A percentile compares a stretch with the other conserved stretches of the same genome.
These are phyloP conservation scores for Arthroderma uncinatum DNA, from an alignment of 2,329 filamentous ascomycete genomes.

Conservation along the genomic window DNA sequence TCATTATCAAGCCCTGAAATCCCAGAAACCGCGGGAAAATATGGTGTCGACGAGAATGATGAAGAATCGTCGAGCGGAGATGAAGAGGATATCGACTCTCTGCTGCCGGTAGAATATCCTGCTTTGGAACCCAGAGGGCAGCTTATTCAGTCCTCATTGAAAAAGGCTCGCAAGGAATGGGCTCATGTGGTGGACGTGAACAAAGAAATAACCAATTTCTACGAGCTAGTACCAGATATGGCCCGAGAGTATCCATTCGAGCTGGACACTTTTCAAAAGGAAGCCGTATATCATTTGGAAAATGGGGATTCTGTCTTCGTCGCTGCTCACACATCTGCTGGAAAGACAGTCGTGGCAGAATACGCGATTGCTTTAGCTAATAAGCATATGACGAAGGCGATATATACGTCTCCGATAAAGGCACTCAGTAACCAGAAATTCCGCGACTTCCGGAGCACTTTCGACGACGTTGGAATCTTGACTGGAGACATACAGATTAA, in stretches of 20 bases:
- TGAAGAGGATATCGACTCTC: constrained; percentile 59
- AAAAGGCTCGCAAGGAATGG: constrained; percentile 76
- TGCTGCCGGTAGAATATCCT: constrained; percentile 86
- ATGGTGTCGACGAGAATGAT: constrained; percentile 15
- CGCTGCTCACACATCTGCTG: constrained; percentile 91
- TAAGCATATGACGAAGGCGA: constrained; percentile 99
- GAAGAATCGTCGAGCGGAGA: constrained; percentile 25
- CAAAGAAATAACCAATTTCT: constrained; percentile 85
- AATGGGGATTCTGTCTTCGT: constrained; percentile 96
- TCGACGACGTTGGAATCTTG: constrained; percentile 92
- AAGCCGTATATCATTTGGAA: constrained; percentile 94
- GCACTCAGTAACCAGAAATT: constrained; percentile 98
- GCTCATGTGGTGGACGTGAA: constrained; percentile 97
- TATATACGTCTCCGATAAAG: constrained; percentile 98
- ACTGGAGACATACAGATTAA: constrained; percentile 98
- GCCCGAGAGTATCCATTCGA: constrained; percentile 94
- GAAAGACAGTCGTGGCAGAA: constrained; percentile 95
- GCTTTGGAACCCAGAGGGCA: constrained; percentile 74
- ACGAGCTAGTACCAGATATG: constrained; percentile 90
- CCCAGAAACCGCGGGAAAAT: constrained; percentile 20
- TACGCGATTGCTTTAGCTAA: constrained; percentile 92
- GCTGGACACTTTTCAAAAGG: constrained; percentile 95
- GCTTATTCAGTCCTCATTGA: constrained; percentile 58
- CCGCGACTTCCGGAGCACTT: constrained; percentile 77
- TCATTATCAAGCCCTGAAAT: constrained; percentile 22